These are phyloP conservation scores for Allium sativum DNA, from an alignment of 106 monocot genomes.

Conservation along the genomic window DNA sequence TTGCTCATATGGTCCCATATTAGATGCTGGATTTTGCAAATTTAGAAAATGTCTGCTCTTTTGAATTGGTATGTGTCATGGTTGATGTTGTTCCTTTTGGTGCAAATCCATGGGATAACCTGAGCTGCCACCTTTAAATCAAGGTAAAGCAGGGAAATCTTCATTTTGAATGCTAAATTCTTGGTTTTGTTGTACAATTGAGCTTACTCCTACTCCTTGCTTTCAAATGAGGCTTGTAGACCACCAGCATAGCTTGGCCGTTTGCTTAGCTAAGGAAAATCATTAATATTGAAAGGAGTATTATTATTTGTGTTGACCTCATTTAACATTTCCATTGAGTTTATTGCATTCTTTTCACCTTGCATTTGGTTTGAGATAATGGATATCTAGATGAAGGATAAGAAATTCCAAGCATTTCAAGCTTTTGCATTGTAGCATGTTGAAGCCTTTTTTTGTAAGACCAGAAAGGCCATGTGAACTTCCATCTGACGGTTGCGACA, in stretches of 20 bases:
- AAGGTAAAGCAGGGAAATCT: constrained; percentile 97
- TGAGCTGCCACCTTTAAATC: constrained; percentile 70
- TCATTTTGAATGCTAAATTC: constrained; percentile 99
- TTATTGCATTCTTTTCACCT: constrained; percentile 48
- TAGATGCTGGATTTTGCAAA: constrained; percentile 37
- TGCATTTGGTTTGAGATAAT: constrained; percentile 63
- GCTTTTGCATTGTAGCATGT: constrained; percentile 72
- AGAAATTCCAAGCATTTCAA: constrained; percentile 88
- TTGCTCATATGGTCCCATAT: constrained; percentile 62
- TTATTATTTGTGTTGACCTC: constrained; percentile 60
- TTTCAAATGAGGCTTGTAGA: constrained; percentile 68
- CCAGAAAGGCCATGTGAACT: constrained; percentile 39
- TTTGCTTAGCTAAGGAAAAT: constrained; percentile 89
- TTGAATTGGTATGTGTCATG: constrained; percentile 63
- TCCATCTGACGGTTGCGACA: constrained; percentile 66
- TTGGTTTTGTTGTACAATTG: constrained; percentile 94
- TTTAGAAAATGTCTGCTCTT: constrained; percentile 48
- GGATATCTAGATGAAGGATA: constrained; percentile 35
- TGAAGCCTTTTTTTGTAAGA: constrained; percentile 18
- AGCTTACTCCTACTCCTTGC: constrained; percentile 61
- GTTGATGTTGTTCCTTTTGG: constrained; percentile 85
- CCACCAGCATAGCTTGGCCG: constrained; percentile 93
- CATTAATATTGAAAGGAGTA: constrained; percentile 92
- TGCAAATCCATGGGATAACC: constrained; percentile 80
- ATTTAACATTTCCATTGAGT: constrained; percentile 80